A percentile compares a stretch with the other conserved stretches of the same genome.
phyloP scores from a whole-genome alignment of 2,329 filamentous ascomycete species.

The Xylaria sp. region DNA sequence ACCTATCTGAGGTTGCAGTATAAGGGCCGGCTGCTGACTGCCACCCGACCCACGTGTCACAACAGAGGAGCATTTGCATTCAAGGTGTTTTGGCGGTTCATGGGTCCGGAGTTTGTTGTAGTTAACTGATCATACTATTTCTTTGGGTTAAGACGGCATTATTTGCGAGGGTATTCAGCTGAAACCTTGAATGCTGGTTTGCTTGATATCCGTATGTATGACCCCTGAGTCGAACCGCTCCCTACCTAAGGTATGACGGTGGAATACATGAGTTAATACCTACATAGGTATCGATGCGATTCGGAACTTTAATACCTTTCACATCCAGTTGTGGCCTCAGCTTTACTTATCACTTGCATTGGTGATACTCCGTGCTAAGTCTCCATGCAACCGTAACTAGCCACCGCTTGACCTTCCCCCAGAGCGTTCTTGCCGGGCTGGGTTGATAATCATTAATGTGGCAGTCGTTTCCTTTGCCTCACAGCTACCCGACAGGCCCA shows the following conservation, averaged over 20 bases:
- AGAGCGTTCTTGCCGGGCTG: background rate
- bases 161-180: too few species aligned
- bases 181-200: constrained; percentile 15
- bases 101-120: constrained; percentile 31
- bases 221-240: background rate
- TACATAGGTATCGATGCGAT: background rate
- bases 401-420: constrained; percentile 1
- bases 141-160: background rate
- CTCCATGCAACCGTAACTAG: background rate
- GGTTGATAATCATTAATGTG: background rate
- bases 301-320: constrained; percentile 12
- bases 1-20: background rate
- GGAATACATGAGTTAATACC: background rate
- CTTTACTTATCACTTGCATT: background rate
- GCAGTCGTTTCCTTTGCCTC: constrained; percentile 11
- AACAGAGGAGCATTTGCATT: constrained; percentile 39
- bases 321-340: background rate
- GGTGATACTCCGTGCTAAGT: background rate
- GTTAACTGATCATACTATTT: constrained; percentile 23
- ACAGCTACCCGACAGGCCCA: background rate
- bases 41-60: background rate
- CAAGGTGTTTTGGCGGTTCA: constrained; percentile 39
- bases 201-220: constrained; percentile 17
- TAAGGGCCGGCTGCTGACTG: background rate
- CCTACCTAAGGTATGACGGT: background rate